Evolutionary conservation across 148 eudicot genomes (phyloP).

Genomic region (Persicaria maculosa): DNA sequence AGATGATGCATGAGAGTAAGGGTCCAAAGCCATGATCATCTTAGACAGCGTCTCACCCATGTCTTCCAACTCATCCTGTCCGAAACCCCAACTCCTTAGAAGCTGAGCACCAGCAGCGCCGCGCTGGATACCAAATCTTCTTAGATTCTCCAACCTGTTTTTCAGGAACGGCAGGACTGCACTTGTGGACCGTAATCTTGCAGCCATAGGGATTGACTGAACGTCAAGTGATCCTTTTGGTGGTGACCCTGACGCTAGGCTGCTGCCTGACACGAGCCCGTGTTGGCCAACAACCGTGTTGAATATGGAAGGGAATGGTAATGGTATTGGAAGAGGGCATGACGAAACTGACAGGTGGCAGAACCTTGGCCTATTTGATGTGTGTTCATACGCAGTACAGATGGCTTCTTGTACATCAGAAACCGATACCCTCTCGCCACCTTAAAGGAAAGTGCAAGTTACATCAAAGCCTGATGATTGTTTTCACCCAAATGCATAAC

Average conservation of each 20-base stretch:
- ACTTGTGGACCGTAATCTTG: slow-evolving; percentile 73
- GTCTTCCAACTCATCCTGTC: slow-evolving; percentile 74
- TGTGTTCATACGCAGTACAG: slow-evolving; percentile 41
- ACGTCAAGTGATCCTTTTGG: slow-evolving; percentile 74
- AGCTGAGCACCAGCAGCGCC: slow-evolving; percentile 62
- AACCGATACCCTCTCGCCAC: slow-evolving; percentile 49
- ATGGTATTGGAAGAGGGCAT: slow-evolving; percentile 87
- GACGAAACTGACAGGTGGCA: slow-evolving; percentile 61
- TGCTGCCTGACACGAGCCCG: slow-evolving; percentile 47
- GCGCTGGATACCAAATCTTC: slow-evolving; percentile 53
- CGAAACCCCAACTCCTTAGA: slow-evolving; percentile 76
- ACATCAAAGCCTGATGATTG: background rate
- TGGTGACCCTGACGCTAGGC: slow-evolving; percentile 25
- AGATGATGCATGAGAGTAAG: slow-evolving; percentile 45
- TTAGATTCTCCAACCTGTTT: slow-evolving; percentile 55
- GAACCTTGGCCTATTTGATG: slow-evolving; percentile 46
- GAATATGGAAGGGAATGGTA: slow-evolving; percentile 84
- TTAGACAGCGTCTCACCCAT: slow-evolving; percentile 58
- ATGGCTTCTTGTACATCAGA: slow-evolving; percentile 66
- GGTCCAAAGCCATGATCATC: slow-evolving; percentile 49
- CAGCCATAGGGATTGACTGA: slow-evolving; percentile 80
- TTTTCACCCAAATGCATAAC: background rate
- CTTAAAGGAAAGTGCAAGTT: slow-evolving; percentile 19
- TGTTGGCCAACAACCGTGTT: slow-evolving; percentile 44
- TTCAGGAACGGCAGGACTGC: slow-evolving; percentile 67